Evolutionary conservation across 441 rosid genomes (phyloP).

Genomic region (Pelargonium fulgidum): DNA sequence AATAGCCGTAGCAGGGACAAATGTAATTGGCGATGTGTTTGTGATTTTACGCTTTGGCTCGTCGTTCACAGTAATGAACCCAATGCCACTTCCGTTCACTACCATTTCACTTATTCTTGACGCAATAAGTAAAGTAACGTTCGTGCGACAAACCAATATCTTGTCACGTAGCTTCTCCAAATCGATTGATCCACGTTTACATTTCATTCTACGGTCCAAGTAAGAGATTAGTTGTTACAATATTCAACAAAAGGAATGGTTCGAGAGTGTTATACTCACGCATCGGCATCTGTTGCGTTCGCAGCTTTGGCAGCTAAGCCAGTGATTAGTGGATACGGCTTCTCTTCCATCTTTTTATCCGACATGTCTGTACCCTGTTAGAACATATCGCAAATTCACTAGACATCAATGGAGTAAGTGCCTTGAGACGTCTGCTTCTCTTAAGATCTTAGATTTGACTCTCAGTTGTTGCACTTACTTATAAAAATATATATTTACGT

Average conservation of each 20-base stretch:
- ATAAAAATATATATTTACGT: too few relatives aligned
- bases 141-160: conserved; percentile 30
- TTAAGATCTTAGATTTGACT: too few relatives aligned
- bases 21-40: conserved; percentile 38
- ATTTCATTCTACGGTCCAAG: background rate
- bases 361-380: conserved; percentile 55
- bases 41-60: conserved; percentile 23
- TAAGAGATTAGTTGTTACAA: too few relatives aligned
- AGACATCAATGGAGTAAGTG: background rate
- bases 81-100: conserved; percentile 45
- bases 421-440: background rate
- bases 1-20: conserved; percentile 51
- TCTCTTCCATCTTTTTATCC: conserved; percentile 21
- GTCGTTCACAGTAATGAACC: conserved; percentile 55
- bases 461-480: too few relatives aligned
- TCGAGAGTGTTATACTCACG: conserved; percentile 40
- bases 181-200: conserved; percentile 11
- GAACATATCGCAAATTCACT: too few relatives aligned
- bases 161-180: background rate
- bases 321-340: conserved; percentile 39
- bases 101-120: conserved; percentile 32
- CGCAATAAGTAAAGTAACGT: conserved; percentile 20
- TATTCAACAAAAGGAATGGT: too few relatives aligned
- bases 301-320: conserved; percentile 28
- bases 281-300: conserved; percentile 12